These are phyloP conservation scores for Theileria luwenshuni DNA, from an alignment of 169 alveolate genomes.

Conservation along the genomic window DNA sequence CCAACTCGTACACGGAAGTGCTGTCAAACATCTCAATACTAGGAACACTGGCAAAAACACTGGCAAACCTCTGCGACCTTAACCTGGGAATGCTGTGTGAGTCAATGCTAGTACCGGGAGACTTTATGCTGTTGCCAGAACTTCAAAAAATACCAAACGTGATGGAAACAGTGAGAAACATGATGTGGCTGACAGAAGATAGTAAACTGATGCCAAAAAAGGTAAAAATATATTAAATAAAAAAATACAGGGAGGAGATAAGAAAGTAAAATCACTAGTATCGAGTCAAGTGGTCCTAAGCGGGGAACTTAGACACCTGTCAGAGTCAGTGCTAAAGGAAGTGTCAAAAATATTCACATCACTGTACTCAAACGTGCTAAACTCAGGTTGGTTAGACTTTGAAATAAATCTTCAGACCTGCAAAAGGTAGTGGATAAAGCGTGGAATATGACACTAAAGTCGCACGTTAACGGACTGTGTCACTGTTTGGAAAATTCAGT, in stretches of 20 bases:
- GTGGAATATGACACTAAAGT: slow-evolving; percentile 32
- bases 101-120: slow-evolving; percentile 19
- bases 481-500: slow-evolving; percentile 26
- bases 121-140: slow-evolving; percentile 42
- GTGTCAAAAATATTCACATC: slow-evolving; percentile 38
- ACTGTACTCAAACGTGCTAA: slow-evolving; percentile 10
- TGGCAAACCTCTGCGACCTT: slow-evolving; percentile 58
- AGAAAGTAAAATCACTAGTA: slow-evolving; percentile 22
- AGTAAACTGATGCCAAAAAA: slow-evolving; percentile 54
- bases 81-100: slow-evolving; percentile 56
- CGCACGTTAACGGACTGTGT: slow-evolving; percentile 31
- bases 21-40: slow-evolving; percentile 39
- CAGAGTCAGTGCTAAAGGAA: slow-evolving; percentile 36
- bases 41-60: slow-evolving; percentile 22
- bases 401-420: slow-evolving; percentile 1
- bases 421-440: slow-evolving; percentile 25
- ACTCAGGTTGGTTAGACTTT: slow-evolving; percentile 9
- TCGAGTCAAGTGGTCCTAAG: slow-evolving; percentile 29
- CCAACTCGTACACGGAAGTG: slow-evolving; percentile 30
- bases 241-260: slow-evolving; percentile 19
- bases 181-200: slow-evolving; percentile 66
- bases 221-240: slow-evolving; percentile 2
- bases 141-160: slow-evolving; percentile 55
- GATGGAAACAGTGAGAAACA: slow-evolving; percentile 43
- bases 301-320: slow-evolving; percentile 37